Percentiles rank a stretch among this genome's conserved stretches.
Evolutionary conservation across 768 basidiomycete genomes (phyloP).

Genomic region (Calocybe gangraenosa): DNA sequence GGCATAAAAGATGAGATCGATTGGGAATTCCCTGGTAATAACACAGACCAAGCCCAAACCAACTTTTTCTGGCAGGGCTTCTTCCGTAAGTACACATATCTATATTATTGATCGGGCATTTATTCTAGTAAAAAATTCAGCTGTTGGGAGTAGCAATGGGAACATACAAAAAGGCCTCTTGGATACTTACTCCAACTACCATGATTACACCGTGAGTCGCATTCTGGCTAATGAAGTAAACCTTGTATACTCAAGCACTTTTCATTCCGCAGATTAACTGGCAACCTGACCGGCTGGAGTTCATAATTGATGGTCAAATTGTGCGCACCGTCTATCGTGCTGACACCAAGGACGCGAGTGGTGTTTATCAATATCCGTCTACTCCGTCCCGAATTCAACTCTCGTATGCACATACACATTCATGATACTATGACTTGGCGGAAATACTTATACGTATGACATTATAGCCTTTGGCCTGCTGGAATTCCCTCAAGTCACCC

Average conservation of each 20-base stretch:
- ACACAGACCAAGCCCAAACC: constrained; percentile 64
- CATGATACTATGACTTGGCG: too few species aligned
- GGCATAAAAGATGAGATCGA: constrained; percentile 84
- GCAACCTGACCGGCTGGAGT: constrained; percentile 64
- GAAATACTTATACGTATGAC: constrained; percentile 1
- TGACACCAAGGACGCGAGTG: constrained; percentile 52
- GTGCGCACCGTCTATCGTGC: constrained; percentile 66
- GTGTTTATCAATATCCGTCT: constrained; percentile 61
- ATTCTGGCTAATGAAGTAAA: background rate
- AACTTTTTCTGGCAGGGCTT: constrained; percentile 79
- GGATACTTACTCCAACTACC: constrained; percentile 69
- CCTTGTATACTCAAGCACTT: background rate
- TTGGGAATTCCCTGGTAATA: constrained; percentile 76
- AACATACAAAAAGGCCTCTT: constrained; percentile 39
- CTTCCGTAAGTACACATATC: constrained; percentile 58
- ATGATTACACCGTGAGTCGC: constrained; percentile 65
- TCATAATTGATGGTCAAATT: constrained; percentile 63
- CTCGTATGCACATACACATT: constrained; percentile 42
- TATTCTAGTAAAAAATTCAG: constrained; percentile 20
- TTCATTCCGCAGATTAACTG: constrained; percentile 62
- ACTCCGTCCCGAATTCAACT: constrained; percentile 82
- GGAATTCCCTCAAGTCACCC: constrained; percentile 56
- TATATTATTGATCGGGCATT: background rate
- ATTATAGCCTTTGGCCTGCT: constrained; percentile 72
- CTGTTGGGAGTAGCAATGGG: constrained; percentile 44